These are phyloP conservation scores for Mesembryanthemum crystallinum DNA, from an alignment of 148 eudicot species.

Conservation along the genomic window DNA sequence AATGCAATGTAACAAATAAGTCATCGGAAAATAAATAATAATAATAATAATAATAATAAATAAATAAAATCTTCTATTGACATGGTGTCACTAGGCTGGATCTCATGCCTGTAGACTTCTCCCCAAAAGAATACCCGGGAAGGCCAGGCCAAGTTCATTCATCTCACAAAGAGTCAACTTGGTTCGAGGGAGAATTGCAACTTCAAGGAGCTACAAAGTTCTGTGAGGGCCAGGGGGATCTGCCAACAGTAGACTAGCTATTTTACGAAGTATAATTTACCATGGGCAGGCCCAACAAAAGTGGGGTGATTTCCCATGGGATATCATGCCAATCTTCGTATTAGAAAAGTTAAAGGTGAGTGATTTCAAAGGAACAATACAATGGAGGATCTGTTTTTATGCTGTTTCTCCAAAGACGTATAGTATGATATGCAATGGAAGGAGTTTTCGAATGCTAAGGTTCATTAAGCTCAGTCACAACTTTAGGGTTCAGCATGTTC, in stretches of 20 bases:
- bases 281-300: background rate
- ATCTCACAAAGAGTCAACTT: background rate
- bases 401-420: background rate
- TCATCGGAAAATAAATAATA: background rate
- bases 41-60: too few species aligned
- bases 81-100: too few species aligned
- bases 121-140: background rate
- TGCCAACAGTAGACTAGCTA: too few species aligned
- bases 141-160: background rate
- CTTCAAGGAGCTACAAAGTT: background rate
- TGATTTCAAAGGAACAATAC: background rate
- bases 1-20: conserved; percentile 8
- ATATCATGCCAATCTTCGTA: background rate
- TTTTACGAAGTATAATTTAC: background rate
- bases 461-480: background rate
- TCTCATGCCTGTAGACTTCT: too few species aligned
- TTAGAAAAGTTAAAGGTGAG: background rate
- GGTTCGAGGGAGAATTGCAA: background rate
- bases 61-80: too few species aligned
- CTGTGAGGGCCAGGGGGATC: background rate
- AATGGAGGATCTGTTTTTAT: background rate
- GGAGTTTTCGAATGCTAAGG: background rate
- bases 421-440: background rate
- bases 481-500: background rate
- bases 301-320: background rate